phyloP scores from a whole-genome alignment of 2,329 filamentous ascomycete genomes.

The Colletotrichum aenigma region DNA sequence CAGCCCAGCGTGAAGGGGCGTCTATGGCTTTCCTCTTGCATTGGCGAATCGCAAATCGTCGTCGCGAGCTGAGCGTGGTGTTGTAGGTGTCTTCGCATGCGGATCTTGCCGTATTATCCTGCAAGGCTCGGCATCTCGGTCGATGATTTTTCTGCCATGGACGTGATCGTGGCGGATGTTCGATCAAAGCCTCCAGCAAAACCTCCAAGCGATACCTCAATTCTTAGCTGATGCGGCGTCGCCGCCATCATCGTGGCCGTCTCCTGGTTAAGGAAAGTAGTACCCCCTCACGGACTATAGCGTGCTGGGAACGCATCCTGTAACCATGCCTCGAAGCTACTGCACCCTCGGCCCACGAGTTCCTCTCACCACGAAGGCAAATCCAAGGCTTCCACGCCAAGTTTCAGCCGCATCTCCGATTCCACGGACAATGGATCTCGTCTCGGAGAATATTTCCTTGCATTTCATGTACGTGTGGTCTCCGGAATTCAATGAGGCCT shows the following conservation, averaged over 20 bases:
- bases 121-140: neutral
- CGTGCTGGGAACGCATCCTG: neutral
- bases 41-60: neutral
- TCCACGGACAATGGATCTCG: neutral
- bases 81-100: neutral
- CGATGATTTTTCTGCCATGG: neutral
- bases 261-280: neutral
- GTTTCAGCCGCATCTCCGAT: neutral
- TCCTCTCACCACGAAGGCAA: neutral
- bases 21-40: neutral
- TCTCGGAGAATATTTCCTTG: neutral
- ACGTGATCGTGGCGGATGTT: neutral
- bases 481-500: neutral
- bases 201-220: neutral
- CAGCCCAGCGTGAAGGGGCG: neutral
- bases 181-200: neutral
- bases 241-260: neutral
- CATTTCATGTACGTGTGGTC: neutral
- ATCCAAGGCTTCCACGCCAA: neutral
- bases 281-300: neutral
- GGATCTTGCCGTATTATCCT: no score
- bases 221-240: neutral
- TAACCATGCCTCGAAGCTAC: neutral
- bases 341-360: neutral
- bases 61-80: neutral